phyloP scores from a whole-genome alignment of 768 basidiomycete species.

The Paxillus ammoniavirescens region DNA sequence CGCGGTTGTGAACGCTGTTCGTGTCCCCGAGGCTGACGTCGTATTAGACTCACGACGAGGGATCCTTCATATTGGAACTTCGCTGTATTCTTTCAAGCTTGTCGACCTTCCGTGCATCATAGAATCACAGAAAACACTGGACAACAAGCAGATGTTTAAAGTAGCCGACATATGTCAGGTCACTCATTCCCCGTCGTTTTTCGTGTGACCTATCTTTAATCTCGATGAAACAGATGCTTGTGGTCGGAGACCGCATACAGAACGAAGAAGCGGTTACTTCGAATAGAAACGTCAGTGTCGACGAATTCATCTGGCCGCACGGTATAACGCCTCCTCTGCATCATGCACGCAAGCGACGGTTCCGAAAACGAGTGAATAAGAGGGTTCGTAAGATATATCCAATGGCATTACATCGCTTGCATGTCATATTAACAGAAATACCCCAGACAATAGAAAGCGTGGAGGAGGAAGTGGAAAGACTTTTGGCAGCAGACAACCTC shows the following conservation, averaged over 20 bases:
- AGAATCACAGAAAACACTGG: conserved; percentile 94
- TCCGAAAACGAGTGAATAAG: conserved; percentile 85
- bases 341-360: conserved; percentile 87
- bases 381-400: conserved; percentile 44
- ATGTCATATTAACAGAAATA: conserved; percentile 6
- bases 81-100: conserved; percentile 83
- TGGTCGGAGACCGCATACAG: conserved; percentile 74
- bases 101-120: conserved; percentile 94
- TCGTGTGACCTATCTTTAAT: conserved; percentile 11
- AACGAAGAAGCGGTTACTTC: conserved; percentile 63
- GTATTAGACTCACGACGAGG: conserved; percentile 83
- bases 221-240: conserved; percentile 71
- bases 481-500: conserved; percentile 76
- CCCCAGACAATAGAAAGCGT: conserved; percentile 88
- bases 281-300: conserved; percentile 77
- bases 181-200: conserved; percentile 12
- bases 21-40: conserved; percentile 11
- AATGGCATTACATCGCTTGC: not conserved
- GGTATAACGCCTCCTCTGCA: conserved; percentile 93
- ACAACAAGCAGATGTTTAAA: conserved; percentile 98
- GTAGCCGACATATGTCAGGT: conserved; percentile 98
- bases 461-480: conserved; percentile 87
- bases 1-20: not conserved
- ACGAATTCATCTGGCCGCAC: conserved; percentile 97
- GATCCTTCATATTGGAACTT: conserved; percentile 81